Conservation (phyloP, 495 filamentous ascomycete genomes). For the Penicillium desertorum region DNA sequence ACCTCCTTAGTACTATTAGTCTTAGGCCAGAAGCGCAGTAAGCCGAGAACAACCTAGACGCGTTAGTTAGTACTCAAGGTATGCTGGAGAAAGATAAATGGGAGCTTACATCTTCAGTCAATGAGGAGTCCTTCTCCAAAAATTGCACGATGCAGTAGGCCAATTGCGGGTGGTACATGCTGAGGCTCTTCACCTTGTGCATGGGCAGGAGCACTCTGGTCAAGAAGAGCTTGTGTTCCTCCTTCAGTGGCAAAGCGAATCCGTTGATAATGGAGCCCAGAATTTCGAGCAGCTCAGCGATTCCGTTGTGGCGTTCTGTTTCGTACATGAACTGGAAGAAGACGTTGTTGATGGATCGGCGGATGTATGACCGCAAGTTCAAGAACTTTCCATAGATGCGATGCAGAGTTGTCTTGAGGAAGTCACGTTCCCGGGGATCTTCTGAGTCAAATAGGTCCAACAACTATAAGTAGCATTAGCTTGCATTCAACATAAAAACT, state of each 20-base stretch:
- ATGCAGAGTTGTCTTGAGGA: slow-evolving; percentile 96
- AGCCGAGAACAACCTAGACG: slow-evolving; percentile 81
- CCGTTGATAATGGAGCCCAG: slow-evolving; percentile 99
- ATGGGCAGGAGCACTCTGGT: slow-evolving; percentile 89
- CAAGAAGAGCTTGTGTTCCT: slow-evolving; percentile 98
- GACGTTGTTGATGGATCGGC: slow-evolving; percentile 98
- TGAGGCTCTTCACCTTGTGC: slow-evolving; percentile 97
- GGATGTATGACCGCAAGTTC: slow-evolving; percentile 94
- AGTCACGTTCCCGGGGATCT: slow-evolving; percentile 95
- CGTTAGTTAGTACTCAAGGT: slow-evolving; percentile 10
- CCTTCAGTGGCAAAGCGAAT: slow-evolving; percentile 94
- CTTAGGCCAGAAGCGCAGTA: slow-evolving; percentile 98
- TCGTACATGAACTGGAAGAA: slow-evolving; percentile 99
- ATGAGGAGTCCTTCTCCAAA: slow-evolving; percentile 92
- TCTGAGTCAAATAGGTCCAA: slow-evolving; percentile 99
- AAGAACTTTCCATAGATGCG: slow-evolving; percentile 99
- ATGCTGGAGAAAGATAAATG: background rate
- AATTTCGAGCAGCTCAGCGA: slow-evolving; percentile 95
- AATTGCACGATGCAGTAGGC: slow-evolving; percentile 99
- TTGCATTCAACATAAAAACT: background rate
- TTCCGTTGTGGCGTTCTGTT: slow-evolving; percentile 97
- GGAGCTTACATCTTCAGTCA: slow-evolving; percentile 87
- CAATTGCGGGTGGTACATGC: slow-evolving; percentile 99
- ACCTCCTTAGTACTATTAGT: slow-evolving; percentile 99
- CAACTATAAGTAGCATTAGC: slow-evolving; percentile 48